Percentiles rank a stretch among this genome's conserved stretches.
phyloP scores from a whole-genome alignment of 352 stramenopile species.

The Globisporangium recalcitrans region DNA sequence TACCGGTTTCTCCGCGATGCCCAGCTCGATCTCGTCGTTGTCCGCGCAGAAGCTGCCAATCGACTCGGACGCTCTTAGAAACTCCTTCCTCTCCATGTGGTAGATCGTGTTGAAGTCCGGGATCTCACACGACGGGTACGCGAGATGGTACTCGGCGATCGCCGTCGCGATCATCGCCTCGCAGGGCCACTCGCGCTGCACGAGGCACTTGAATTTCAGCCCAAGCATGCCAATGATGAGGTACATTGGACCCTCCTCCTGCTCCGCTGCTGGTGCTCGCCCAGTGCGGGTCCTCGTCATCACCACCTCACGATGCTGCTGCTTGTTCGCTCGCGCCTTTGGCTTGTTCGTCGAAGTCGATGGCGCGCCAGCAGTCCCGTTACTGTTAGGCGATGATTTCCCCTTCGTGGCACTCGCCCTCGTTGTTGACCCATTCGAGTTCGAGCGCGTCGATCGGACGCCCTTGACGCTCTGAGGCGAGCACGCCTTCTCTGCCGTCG shows the following conservation, averaged over 20 bases:
- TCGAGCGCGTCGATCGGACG: conserved; percentile 7
- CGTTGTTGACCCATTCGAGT: conserved; percentile 6
- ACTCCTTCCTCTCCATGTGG: conserved; percentile 53
- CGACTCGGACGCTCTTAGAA: conserved; percentile 37
- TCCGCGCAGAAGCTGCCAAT: conserved; percentile 47
- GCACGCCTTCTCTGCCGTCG: conserved; percentile 8
- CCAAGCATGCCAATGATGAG: conserved; percentile 45
- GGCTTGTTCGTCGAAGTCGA: conserved; percentile 9
- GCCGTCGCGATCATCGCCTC: conserved; percentile 59
- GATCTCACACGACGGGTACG: conserved; percentile 58
- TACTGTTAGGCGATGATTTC: neutral
- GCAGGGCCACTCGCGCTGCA: conserved; percentile 58
- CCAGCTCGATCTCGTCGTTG: conserved; percentile 64
- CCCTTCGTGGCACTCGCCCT: neutral
- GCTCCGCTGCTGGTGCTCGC: neutral
- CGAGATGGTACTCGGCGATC: conserved; percentile 55
- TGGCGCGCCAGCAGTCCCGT: neutral
- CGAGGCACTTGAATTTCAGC: conserved; percentile 45
- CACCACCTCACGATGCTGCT: conserved; percentile 12
- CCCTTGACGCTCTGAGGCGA: conserved; percentile 4
- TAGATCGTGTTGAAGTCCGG: conserved; percentile 74
- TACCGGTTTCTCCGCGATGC: conserved; percentile 31
- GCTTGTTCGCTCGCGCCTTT: conserved; percentile 8
- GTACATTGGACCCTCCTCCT: conserved; percentile 28
- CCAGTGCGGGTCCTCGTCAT: conserved; percentile 27